Evolutionary conservation across 306 rosid genomes (phyloP), one percentile per base, ranked within the genome.

Genomic region (Trifolium dubium): DNA sequence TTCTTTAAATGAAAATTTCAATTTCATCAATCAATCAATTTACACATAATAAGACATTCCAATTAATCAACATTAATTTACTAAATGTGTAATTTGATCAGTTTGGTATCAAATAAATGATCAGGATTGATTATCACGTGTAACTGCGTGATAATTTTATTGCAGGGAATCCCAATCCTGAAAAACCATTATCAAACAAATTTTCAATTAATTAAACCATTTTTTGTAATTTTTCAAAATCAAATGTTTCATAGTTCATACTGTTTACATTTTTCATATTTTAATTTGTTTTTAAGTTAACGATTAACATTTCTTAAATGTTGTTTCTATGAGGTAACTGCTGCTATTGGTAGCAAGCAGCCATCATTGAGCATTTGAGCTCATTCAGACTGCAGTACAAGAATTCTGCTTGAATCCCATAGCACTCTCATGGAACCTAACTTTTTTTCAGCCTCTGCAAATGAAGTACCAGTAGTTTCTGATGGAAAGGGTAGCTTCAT

Each of bases 341-440:
- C 50, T 64, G 7, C 5, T 64, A 64, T 58, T 40, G 18, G 23
- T 40, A 18, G 6, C 10, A 54, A 50, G 39, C 11, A 65, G 71
- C 44, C 4, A 34, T 50, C 73, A 69, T 31, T 69, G 60, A 54
- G 12, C 60, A 8, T 54, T 19, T 29, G 51, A 69, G 31, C 58
- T 79, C 82, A 81, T 64, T 78, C 40, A 54, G 88, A 79, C 73
- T 65, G 85, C 77, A 71, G 50, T 14, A 61, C 58, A 70, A 67
- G 79, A 34, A 83, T 79, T 82, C 74, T 80, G 81, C 66, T 82
- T 0, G 85, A 77, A 85, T 81, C 82, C 97, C 93, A 91, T 70
- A 88, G 51, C 75, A 91, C 92, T 77, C 89, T 84, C 90, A 88
- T 87, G 41, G 81, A 73, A 19, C 97, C 97, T 17, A 83, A 30